Evolutionary conservation across 2,329 filamentous ascomycete species (phyloP).

Genomic region (Acephala macrosclerotiorum): DNA sequence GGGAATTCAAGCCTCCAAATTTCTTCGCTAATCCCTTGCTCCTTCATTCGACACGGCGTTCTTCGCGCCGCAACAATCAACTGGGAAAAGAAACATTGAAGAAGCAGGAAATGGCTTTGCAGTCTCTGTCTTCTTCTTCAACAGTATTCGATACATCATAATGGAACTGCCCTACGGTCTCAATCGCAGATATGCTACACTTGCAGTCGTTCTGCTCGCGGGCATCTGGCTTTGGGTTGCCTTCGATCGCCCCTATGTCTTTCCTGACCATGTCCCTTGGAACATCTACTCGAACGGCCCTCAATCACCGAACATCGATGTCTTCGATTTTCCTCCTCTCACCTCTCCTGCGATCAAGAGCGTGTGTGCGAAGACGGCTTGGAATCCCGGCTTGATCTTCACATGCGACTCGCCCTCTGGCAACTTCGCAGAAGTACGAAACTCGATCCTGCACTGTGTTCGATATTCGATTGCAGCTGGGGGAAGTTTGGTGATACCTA

Average conservation of each 20-base stretch:
- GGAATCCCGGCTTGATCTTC: slow-evolving; percentile 37
- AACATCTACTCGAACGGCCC: slow-evolving; percentile 34
- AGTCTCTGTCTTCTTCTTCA: not conserved
- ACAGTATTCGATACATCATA: not conserved
- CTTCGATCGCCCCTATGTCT: slow-evolving; percentile 32
- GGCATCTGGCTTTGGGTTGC: slow-evolving; percentile 35
- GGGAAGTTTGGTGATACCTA: slow-evolving; percentile 35
- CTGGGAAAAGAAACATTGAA: not conserved
- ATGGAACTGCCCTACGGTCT: slow-evolving; percentile 26
- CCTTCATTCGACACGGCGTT: not conserved
- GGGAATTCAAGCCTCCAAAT: not conserved
- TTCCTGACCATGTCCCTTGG: slow-evolving; percentile 32
- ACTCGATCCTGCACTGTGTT: slow-evolving; percentile 42
- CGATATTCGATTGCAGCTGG: slow-evolving; percentile 41
- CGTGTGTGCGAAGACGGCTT: slow-evolving; percentile 36
- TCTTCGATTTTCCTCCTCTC: slow-evolving; percentile 37
- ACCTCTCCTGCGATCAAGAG: slow-evolving; percentile 31
- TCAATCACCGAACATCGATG: slow-evolving; percentile 23
- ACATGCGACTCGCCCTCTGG: slow-evolving; percentile 38
- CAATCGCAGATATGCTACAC: slow-evolving; percentile 33
- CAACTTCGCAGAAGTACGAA: slow-evolving; percentile 41
- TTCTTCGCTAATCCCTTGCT: not conserved
- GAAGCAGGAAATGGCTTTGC: not conserved
- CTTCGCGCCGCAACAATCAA: not conserved
- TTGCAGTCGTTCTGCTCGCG: slow-evolving; percentile 26